Evolutionary conservation across 352 stramenopile genomes (phyloP).

Genomic region (Peronosclerospora sorghi): DNA sequence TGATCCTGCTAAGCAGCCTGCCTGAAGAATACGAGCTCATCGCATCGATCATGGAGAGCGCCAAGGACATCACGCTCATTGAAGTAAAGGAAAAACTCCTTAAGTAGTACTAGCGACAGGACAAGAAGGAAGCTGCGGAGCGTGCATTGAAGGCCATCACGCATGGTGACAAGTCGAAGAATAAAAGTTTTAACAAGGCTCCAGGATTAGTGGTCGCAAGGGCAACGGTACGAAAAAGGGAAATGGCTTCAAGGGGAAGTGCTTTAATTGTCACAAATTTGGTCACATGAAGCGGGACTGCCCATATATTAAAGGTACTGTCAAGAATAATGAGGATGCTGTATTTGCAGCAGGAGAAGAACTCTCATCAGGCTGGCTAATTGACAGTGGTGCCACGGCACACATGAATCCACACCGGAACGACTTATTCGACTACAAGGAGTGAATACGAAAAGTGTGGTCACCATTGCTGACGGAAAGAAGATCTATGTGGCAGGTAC

Average conservation of each 20-base stretch:
- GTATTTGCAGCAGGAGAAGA: neutral
- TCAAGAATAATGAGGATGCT: neutral
- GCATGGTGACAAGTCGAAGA: neutral
- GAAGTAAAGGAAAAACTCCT: neutral
- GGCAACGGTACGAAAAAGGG: neutral
- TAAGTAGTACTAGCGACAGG: neutral
- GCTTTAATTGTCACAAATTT: neutral
- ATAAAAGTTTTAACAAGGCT: too few species aligned
- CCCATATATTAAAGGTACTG: neutral
- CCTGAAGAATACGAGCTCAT: neutral
- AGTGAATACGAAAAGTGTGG: too few species aligned
- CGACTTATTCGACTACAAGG: slow-evolving; percentile 3
- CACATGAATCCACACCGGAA: slow-evolving; percentile 4
- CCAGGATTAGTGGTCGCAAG: neutral
- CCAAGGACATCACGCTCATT: neutral
- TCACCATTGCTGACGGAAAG: slow-evolving; percentile 9
- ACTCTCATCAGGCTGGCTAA: slow-evolving; percentile 3
- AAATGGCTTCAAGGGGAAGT: neutral
- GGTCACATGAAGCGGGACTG: neutral
- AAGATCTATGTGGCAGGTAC: slow-evolving; percentile 5
- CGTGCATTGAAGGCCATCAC: neutral
- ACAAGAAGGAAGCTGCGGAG: neutral
- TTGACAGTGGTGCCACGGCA: slow-evolving; percentile 11
- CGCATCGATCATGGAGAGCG: neutral
- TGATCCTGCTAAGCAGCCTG: neutral